Evolutionary conservation across 2,329 filamentous ascomycete genomes (phyloP).

Genomic region (Celoporthe dispersa): DNA sequence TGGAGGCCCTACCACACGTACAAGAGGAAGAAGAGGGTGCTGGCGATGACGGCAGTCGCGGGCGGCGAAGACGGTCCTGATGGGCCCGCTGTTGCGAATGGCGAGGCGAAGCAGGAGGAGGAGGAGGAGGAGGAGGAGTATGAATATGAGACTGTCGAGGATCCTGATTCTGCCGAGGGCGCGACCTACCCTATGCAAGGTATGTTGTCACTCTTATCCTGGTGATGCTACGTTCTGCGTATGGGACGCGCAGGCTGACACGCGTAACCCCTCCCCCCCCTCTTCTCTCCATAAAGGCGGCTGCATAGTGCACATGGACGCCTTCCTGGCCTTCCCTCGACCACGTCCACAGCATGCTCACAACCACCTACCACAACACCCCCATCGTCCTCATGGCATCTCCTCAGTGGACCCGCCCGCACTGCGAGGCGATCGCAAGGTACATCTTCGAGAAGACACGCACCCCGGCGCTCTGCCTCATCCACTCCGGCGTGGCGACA

Average conservation of each 20-base stretch:
- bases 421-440: constrained; percentile 85
- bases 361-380: constrained; percentile 93
- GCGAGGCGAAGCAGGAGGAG: constrained; percentile 34
- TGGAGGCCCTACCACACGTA: constrained; percentile 78
- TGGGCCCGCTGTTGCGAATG: constrained; percentile 30
- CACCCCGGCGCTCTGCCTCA: constrained; percentile 86
- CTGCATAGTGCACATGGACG: constrained; percentile 85
- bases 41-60: constrained; percentile 27
- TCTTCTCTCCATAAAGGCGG: constrained; percentile 56
- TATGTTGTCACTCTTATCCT: constrained; percentile 38
- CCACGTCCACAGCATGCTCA: constrained; percentile 87
- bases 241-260: constrained; percentile 7
- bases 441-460: constrained; percentile 98
- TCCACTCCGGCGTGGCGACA: constrained; percentile 86
- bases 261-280: too few species aligned
- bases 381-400: constrained; percentile 90
- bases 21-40: constrained; percentile 58
- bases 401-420: constrained; percentile 86
- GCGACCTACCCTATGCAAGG: constrained; percentile 84
- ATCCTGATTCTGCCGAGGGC: constrained; percentile 83
- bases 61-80: constrained; percentile 35
- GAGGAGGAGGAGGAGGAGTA: constrained; percentile 57
- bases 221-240: background rate
- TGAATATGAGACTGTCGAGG: constrained; percentile 78
- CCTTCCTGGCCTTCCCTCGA: constrained; percentile 92